Base-by-base conservation (phyloP, 1,139 yeast species). In the Taiozyma sp. region DNA sequence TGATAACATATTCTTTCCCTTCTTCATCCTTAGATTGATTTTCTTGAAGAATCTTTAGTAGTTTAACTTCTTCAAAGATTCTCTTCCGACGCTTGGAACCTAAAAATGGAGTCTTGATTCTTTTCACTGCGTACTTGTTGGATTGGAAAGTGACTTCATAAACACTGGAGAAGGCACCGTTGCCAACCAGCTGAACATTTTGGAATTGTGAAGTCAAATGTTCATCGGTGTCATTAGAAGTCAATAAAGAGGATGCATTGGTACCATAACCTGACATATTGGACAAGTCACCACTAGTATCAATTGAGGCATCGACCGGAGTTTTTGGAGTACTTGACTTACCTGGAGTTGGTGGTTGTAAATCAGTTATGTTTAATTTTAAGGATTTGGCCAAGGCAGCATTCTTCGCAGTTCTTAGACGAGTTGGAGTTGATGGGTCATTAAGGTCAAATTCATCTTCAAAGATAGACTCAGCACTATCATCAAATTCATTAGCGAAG, bases 91-190 rank as follows among this genome's bases (percentile, higher is more conserved):
- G 77, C 59, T 76, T 78, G 29, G 79, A 77, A 1, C 84, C 83
- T 38, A 73, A 62, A 42, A 76, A 66, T 41, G 80, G 80, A 41
- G 65, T 60, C 38, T 87, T 87, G 30, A 95, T 81, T 54, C 96
- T 76, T 68, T 93, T 93, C 49, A 93, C 93, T 0, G 98, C 98
- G 68, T 83, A 90, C 59, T 80, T 81, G 41, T 79, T 79, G 50
- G 79, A 72, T 64, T 85, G 79, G 68, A 82, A 77, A 57, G 88
- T 70, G 53, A 87, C 84, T 61, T 87, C 90, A 68, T 82, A 93
- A 13, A 96, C 98, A 45, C 83, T 75, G 4, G 97, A 88, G 64
- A 93, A 93, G 67, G 90, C 96, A 23, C 99, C 98, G 43, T 80
- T 74, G 4, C 96, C 97, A 48, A 91, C 74, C 48, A 84, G 70